Evolutionary conservation across 371 early-diverging fungal species (phyloP).

Genomic region (Mortierella sp.): DNA sequence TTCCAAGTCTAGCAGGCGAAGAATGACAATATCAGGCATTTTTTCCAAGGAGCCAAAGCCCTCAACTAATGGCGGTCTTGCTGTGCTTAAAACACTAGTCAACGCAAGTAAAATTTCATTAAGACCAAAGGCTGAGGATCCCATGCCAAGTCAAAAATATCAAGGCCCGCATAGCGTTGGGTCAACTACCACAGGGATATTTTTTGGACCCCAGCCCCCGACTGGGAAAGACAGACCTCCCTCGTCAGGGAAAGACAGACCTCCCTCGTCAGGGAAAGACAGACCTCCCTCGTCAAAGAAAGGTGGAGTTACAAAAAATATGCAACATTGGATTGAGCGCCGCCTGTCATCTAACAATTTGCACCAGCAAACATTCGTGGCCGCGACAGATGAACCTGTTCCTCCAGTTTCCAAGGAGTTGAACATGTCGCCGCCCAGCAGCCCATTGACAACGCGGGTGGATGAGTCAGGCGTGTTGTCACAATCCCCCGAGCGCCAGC

Average conservation of each 20-base stretch:
- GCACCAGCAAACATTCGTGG: conserved; percentile 11
- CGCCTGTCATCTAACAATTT: conserved; percentile 24
- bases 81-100: conserved; percentile 26
- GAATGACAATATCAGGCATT: conserved; percentile 28
- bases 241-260: conserved; percentile 12
- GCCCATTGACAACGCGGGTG: background rate
- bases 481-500: background rate
- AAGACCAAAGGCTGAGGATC: conserved; percentile 11
- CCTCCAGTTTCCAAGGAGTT: conserved; percentile 8
- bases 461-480: background rate
- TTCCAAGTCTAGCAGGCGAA: conserved; percentile 2
- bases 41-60: conserved; percentile 40
- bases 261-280: too few species aligned
- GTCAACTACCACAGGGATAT: background rate
- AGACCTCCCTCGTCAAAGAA: conserved; percentile 6
- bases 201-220: conserved; percentile 1
- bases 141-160: background rate
- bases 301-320: conserved; percentile 24
- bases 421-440: conserved; percentile 20
- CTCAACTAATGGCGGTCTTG: background rate
- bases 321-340: conserved; percentile 34
- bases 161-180: conserved; percentile 1
- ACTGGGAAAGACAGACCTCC: conserved; percentile 4
- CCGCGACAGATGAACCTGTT: conserved; percentile 33
- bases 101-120: conserved; percentile 16